Conservation (phyloP, 208 protist genomes). For the Crithidia brevicula region DNA sequence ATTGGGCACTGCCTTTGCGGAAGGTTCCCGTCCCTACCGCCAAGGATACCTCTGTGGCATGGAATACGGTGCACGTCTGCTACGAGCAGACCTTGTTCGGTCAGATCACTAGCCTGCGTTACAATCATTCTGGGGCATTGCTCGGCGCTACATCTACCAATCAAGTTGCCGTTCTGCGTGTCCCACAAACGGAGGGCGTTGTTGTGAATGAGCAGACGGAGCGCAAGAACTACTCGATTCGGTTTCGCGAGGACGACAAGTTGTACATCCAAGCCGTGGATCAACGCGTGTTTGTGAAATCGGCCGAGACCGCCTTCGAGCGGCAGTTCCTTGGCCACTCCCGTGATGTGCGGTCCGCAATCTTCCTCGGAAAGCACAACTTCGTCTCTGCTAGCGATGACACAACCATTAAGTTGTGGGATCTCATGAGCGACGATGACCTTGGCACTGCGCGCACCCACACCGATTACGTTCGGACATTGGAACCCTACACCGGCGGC, state of each 20-base stretch:
- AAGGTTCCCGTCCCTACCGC: conserved; percentile 50
- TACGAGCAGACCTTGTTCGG: conserved; percentile 91
- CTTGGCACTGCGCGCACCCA: conserved; percentile 57
- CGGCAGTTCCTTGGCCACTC: conserved; percentile 79
- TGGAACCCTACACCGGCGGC: conserved; percentile 62
- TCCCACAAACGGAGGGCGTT: conserved; percentile 76
- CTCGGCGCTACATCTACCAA: conserved; percentile 80
- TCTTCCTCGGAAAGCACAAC: conserved; percentile 76
- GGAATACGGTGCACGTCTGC: conserved; percentile 78
- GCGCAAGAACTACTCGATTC: conserved; percentile 72
- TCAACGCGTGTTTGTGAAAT: conserved; percentile 76
- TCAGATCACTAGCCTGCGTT: conserved; percentile 67
- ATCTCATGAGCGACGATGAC: conserved; percentile 69
- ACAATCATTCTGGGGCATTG: conserved; percentile 63
- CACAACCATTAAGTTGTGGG: conserved; percentile 84
- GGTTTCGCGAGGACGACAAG: conserved; percentile 84
- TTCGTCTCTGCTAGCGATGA: conserved; percentile 88
- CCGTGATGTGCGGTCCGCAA: conserved; percentile 71
- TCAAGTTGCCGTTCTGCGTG: conserved; percentile 77
- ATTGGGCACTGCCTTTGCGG: conserved; percentile 77
- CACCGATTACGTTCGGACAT: conserved; percentile 83
- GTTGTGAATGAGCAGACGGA: conserved; percentile 85
- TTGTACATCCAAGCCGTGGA: conserved; percentile 79
- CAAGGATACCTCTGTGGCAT: conserved; percentile 65
- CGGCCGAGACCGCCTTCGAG: conserved; percentile 84